A percentile compares a stretch with the other conserved stretches of the same genome.
Conservation (phyloP, 352 stramenopile species). For the Phytophthora europaea region DNA sequence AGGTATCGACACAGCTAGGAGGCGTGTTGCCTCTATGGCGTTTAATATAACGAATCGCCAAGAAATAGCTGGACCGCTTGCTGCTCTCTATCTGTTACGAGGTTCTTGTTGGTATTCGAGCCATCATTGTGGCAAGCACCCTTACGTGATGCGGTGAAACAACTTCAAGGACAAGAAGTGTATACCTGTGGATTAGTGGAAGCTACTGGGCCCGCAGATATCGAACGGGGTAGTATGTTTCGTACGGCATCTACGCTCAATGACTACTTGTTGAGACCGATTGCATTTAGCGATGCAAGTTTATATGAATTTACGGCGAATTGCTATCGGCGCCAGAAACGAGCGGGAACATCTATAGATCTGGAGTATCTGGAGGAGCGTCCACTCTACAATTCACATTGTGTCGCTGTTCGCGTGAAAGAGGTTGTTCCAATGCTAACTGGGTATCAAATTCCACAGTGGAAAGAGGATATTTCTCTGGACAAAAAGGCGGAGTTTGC, state of each 20-base stretch:
- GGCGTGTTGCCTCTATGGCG: background rate
- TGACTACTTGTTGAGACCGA: background rate
- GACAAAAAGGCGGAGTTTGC: background rate
- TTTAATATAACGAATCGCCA: background rate
- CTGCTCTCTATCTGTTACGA: background rate
- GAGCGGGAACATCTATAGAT: background rate
- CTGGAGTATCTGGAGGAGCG: background rate
- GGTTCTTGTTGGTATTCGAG: background rate
- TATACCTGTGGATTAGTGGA: background rate
- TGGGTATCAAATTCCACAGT: background rate
- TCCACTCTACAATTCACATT: background rate
- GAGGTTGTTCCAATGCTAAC: background rate
- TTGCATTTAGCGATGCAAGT: background rate
- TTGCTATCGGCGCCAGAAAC: background rate
- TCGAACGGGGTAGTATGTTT: background rate
- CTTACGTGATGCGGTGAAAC: background rate
- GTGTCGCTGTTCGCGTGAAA: background rate
- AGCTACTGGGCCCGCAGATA: background rate
- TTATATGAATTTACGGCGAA: background rate
- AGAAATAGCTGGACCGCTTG: background rate
- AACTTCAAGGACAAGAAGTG: background rate
- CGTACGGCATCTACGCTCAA: background rate
- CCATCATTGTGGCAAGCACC: background rate
- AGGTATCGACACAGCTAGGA: background rate
- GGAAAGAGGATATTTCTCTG: background rate